phyloP scores from a whole-genome alignment of 225 moss, liverwort and hornwort species.

The Straminergon stramineum region DNA sequence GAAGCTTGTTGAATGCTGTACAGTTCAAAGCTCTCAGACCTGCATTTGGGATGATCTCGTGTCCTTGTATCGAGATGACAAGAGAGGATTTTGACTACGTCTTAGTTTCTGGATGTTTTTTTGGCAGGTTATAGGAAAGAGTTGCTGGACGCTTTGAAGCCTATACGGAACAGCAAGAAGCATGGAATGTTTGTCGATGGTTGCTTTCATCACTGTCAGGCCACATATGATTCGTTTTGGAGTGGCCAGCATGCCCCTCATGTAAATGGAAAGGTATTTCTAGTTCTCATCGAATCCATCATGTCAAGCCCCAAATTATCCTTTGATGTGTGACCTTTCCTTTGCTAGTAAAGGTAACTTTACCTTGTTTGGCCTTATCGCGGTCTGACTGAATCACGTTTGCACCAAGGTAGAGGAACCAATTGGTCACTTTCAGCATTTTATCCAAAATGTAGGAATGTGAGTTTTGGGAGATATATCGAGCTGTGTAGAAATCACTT shows the following conservation, averaged over 20 bases:
- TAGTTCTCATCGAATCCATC: neutral
- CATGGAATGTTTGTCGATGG: constrained; percentile 57
- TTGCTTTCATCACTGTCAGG: constrained; percentile 60
- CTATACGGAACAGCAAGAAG: constrained; percentile 31
- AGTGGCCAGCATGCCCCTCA: constrained; percentile 48
- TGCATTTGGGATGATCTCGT: neutral
- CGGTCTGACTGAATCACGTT: neutral
- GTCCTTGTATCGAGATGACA: neutral
- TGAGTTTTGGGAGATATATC: neutral
- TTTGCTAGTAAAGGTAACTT: neutral
- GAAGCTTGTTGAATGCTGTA: neutral
- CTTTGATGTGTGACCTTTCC: neutral
- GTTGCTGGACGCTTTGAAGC: constrained; percentile 35
- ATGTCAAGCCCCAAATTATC: neutral
- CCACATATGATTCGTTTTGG: constrained; percentile 45
- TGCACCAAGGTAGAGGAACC: neutral
- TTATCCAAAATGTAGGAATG: neutral
- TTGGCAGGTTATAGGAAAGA: constrained; percentile 25
- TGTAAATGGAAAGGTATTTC: constrained; percentile 38
- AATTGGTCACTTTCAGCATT: neutral
- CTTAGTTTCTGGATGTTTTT: neutral
- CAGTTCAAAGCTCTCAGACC: neutral
- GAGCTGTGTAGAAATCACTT: neutral
- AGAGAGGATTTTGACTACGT: neutral
- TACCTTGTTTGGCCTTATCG: neutral